Conservation (phyloP, 495 filamentous ascomycete species). For the Jackrogersella multiformis region DNA sequence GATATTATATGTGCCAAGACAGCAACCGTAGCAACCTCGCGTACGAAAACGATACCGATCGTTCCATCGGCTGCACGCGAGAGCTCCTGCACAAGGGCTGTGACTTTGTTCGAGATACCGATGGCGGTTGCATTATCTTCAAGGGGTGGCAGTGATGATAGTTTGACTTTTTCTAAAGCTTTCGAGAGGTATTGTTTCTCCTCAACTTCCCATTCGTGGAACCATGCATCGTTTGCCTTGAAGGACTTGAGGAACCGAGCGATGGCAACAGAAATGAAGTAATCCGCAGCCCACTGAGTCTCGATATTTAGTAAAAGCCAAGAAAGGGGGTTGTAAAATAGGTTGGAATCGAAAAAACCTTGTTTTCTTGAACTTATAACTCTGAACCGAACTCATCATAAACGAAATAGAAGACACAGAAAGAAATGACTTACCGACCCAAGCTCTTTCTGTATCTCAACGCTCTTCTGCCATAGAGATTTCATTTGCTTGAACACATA, state of each 20-base stretch:
- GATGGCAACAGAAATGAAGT: constrained; percentile 70
- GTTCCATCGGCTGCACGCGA: constrained; percentile 56
- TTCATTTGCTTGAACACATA: constrained; percentile 71
- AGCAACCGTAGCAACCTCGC: constrained; percentile 73
- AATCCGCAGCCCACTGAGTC: constrained; percentile 70
- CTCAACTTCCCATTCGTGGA: constrained; percentile 54
- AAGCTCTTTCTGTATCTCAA: constrained; percentile 68
- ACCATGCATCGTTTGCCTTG: constrained; percentile 41
- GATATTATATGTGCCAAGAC: constrained; percentile 74
- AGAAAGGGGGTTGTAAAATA: no score
- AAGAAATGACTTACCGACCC: constrained; percentile 56
- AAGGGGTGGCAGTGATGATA: constrained; percentile 40
- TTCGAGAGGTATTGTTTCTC: constrained; percentile 71
- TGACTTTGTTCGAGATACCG: constrained; percentile 63
- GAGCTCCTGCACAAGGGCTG: constrained; percentile 64
- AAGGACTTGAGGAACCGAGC: constrained; percentile 54
- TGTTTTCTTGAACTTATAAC: no score
- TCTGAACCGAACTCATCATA: no score
- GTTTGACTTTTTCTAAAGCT: constrained; percentile 58
- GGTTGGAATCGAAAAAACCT: no score
- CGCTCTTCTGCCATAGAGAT: constrained; percentile 60
- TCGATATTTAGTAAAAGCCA: background rate
- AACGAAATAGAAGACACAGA: background rate
- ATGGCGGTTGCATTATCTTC: constrained; percentile 33
- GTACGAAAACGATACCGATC: constrained; percentile 80